phyloP scores from a whole-genome alignment of 176 grass and related monocot genomes.

The Phoenix roebelenii region DNA sequence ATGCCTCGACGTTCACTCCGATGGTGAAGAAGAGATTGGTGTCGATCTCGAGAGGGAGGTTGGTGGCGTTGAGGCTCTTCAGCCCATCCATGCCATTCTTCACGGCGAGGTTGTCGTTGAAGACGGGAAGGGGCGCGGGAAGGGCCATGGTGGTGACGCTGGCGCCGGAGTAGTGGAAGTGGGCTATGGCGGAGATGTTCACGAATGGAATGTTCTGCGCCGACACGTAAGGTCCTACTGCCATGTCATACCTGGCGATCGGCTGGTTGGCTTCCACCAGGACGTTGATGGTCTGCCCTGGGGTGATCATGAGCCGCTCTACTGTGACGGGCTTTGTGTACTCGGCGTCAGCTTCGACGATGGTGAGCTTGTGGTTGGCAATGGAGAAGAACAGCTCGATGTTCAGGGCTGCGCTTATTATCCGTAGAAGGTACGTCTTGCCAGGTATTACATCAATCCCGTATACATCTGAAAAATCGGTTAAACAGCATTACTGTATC shows the following conservation, averaged over 20 bases:
- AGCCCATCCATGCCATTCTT: slow-evolving; percentile 3
- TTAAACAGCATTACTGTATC: slow-evolving; percentile 13
- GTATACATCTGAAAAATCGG: slow-evolving; percentile 4
- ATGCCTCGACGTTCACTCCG: slow-evolving; percentile 10
- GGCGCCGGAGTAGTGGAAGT: slow-evolving; percentile 11
- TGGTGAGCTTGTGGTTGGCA: slow-evolving; percentile 39
- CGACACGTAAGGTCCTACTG: slow-evolving; percentile 12
- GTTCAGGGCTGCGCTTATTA: slow-evolving; percentile 46
- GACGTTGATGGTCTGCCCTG: slow-evolving; percentile 30
- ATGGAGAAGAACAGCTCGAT: slow-evolving; percentile 43
- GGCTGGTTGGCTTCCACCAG: slow-evolving; percentile 19
- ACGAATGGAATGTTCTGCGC: not conserved
- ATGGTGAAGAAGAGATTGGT: slow-evolving; percentile 24
- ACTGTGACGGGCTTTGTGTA: slow-evolving; percentile 35
- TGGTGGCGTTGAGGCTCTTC: slow-evolving; percentile 10
- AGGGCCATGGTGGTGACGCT: not conserved
- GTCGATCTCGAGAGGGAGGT: slow-evolving; percentile 24
- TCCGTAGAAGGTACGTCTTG: slow-evolving; percentile 40
- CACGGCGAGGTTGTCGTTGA: slow-evolving; percentile 11
- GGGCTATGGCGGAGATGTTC: slow-evolving; percentile 10
- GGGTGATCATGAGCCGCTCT: slow-evolving; percentile 17
- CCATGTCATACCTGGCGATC: slow-evolving; percentile 13
- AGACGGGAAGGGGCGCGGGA: slow-evolving; percentile 7
- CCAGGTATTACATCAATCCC: slow-evolving; percentile 28
- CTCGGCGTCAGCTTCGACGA: slow-evolving; percentile 38